phyloP scores from a whole-genome alignment of 495 filamentous ascomycete species.

The Lasiosphaeria miniovina region DNA sequence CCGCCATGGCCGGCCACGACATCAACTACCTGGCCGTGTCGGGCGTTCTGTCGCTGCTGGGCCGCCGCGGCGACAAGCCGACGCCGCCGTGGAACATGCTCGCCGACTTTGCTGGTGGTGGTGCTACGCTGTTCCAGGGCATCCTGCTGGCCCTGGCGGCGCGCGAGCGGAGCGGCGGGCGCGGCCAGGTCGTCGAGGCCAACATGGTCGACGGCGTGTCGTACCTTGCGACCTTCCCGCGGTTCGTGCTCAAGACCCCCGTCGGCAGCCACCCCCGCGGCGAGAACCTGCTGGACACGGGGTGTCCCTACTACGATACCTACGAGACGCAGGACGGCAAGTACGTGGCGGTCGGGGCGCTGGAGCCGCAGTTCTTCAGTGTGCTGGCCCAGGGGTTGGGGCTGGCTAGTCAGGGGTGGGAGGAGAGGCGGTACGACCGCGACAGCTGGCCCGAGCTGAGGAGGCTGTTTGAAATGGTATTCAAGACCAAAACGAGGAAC shows the following conservation, averaged over 20 bases:
- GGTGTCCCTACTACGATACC: slow-evolving; percentile 81
- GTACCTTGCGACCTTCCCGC: slow-evolving; percentile 72
- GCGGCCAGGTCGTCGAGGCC: slow-evolving; percentile 84
- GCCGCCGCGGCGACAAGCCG: slow-evolving; percentile 64
- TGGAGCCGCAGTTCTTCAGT: slow-evolving; percentile 83
- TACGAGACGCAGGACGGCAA: slow-evolving; percentile 80
- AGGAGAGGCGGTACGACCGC: slow-evolving; percentile 52
- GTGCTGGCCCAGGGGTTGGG: slow-evolving; percentile 63
- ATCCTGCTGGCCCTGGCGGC: slow-evolving; percentile 61
- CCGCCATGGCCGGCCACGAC: slow-evolving; percentile 90
- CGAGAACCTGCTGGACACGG: slow-evolving; percentile 75
- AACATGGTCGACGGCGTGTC: slow-evolving; percentile 93
- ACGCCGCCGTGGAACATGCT: slow-evolving; percentile 79
- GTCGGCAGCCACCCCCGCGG: slow-evolving; percentile 64
- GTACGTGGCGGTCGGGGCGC: slow-evolving; percentile 85
- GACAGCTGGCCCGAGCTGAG: slow-evolving; percentile 63
- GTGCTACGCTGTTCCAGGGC: slow-evolving; percentile 70
- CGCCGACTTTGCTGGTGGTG: slow-evolving; percentile 89
- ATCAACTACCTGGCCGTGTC: slow-evolving; percentile 95
- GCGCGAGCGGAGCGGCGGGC: slow-evolving; percentile 53
- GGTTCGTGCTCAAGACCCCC: slow-evolving; percentile 58
- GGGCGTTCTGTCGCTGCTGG: slow-evolving; percentile 74
- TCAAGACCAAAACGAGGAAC: slow-evolving; percentile 67
- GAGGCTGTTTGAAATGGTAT: slow-evolving; percentile 57
- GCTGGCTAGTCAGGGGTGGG: slow-evolving; percentile 51